Base-by-base conservation (phyloP, 139 green algal species). In the Chlamydomonas urium region DNA sequence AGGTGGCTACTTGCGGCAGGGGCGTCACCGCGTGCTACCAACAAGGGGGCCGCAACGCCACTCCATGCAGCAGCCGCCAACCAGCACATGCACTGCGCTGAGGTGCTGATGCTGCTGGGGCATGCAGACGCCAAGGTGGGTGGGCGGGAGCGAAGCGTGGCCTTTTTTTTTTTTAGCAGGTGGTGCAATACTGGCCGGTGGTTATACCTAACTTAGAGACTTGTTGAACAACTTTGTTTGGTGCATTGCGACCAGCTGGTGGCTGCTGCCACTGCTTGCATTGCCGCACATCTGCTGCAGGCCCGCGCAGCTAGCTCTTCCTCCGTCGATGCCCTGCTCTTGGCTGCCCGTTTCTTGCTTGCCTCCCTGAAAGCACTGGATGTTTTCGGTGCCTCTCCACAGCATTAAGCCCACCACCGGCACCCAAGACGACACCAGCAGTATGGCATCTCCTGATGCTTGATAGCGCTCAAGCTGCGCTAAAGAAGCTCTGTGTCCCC, bases 1-100 rank as follows among this genome's bases (percentile, higher is more conserved):
- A 35, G 65, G 4, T 91, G 83, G 83, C 83, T 91, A 38, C 72
- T 89, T 37, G 1, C 33, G 1, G 61, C 77, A 53, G 83, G 83
- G 14, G 71, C 81, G 23, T 31, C 79, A 42, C 38, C 69, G 6
- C 29, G 75, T 57, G 37, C 35, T 28, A 23, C 0, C 59, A 91
- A 91, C 67, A 59, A 72, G n/a, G 75, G 75, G 0, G 81, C 72
- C 4, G 66, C 61, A 79, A 87, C 86, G 1, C 69, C 86, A 0
- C 67, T 89, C 23, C 86, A 91, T 62, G 66, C 82, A 6, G 85
- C 85, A 14, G 76, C 69, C 28, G 53, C 60, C 35, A 80, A 86
- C 69, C 47, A 47, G 1, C 75, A 83, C 31, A 31, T 75, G 3
- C 34, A 45, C 5, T 69, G 58, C 32, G 26, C 66, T 5, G 57